A percentile compares a stretch with the other conserved stretches of the same genome.
phyloP scores from a whole-genome alignment of 2,329 filamentous ascomycete species.

The Huntiella moniliformis region DNA sequence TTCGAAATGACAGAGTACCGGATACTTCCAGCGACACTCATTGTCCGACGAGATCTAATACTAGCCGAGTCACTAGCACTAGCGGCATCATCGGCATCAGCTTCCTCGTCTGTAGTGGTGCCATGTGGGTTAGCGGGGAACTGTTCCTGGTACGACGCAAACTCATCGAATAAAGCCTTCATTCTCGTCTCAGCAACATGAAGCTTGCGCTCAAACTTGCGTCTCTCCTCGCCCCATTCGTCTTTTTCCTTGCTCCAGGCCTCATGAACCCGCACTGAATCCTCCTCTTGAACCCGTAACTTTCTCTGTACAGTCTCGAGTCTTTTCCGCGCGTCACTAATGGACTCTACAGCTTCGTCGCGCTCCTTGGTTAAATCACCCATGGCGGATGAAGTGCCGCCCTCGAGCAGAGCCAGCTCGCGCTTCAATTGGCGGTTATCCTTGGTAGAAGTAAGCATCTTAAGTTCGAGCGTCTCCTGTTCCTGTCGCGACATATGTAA shows the following conservation, averaged over 20 bases:
- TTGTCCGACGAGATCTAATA: slow-evolving; percentile 36
- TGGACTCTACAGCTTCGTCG: slow-evolving; percentile 60
- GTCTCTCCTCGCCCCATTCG: slow-evolving; percentile 65
- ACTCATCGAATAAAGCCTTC: slow-evolving; percentile 68
- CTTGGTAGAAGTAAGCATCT: slow-evolving; percentile 44
- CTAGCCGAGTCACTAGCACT: slow-evolving; percentile 56
- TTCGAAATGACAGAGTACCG: slow-evolving; percentile 53
- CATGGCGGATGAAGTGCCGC: slow-evolving; percentile 69
- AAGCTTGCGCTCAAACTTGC: slow-evolving; percentile 64
- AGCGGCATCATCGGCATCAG: slow-evolving; percentile 38
- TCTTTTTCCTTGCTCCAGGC: slow-evolving; percentile 75
- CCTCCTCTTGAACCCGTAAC: slow-evolving; percentile 61
- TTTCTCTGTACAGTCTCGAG: slow-evolving; percentile 65
- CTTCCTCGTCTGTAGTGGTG: slow-evolving; percentile 24
- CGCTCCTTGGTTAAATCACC: slow-evolving; percentile 70
- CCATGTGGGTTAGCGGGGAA: slow-evolving; percentile 22
- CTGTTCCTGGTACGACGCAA: slow-evolving; percentile 48
- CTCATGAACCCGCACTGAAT: slow-evolving; percentile 56
- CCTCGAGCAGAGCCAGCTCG: slow-evolving; percentile 72
- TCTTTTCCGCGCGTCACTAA: slow-evolving; percentile 53
- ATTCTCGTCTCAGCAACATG: slow-evolving; percentile 81
- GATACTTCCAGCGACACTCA: slow-evolving; percentile 53
- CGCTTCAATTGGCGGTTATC: slow-evolving; percentile 68
- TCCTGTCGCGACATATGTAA: slow-evolving; percentile 56
- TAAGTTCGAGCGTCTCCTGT: slow-evolving; percentile 49